Conservation (phyloP, 2,329 filamentous ascomycete genomes). For the Diplocarpon rosae region DNA sequence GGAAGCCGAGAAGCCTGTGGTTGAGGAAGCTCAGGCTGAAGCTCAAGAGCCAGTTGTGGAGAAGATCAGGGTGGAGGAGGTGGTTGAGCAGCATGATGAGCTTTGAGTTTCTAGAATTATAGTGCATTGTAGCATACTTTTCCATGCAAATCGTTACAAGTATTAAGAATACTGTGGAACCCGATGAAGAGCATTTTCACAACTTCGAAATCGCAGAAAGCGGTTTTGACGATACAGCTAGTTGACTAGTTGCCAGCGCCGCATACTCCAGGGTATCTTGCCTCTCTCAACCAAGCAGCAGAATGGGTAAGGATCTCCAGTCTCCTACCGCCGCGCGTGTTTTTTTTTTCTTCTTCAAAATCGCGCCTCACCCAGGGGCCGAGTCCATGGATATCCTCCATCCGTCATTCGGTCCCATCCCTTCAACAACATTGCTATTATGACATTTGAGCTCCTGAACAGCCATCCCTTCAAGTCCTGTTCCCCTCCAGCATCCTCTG, state of each 20-base stretch:
- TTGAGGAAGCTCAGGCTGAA: conserved; percentile 27
- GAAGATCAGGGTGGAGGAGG: conserved; percentile 15
- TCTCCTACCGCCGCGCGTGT: too few species aligned
- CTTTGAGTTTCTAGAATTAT: conserved; percentile 5
- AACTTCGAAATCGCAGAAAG: background rate
- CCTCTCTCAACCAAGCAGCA: background rate
- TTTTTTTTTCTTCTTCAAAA: too few species aligned
- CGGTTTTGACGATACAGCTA: background rate
- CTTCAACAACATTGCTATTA: too few species aligned
- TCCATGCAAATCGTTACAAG: too few species aligned
- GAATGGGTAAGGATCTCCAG: too few species aligned
- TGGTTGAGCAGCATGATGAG: conserved; percentile 14
- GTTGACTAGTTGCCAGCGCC: conserved; percentile 9
- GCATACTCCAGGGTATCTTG: conserved; percentile 21
- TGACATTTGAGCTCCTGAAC: too few species aligned
- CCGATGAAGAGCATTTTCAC: background rate
- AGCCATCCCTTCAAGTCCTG: conserved; percentile 28
- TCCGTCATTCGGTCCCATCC: too few species aligned
- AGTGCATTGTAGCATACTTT: too few species aligned
- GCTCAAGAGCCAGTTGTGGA: conserved; percentile 33
- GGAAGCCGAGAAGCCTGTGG: conserved; percentile 26
- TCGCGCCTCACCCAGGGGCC: too few species aligned
- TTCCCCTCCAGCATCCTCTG: conserved; percentile 49
- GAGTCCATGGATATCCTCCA: too few species aligned
- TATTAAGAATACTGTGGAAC: too few species aligned